Evolutionary conservation across 164 flowering plant species (phyloP).

Genomic region (Vitis riparia): DNA sequence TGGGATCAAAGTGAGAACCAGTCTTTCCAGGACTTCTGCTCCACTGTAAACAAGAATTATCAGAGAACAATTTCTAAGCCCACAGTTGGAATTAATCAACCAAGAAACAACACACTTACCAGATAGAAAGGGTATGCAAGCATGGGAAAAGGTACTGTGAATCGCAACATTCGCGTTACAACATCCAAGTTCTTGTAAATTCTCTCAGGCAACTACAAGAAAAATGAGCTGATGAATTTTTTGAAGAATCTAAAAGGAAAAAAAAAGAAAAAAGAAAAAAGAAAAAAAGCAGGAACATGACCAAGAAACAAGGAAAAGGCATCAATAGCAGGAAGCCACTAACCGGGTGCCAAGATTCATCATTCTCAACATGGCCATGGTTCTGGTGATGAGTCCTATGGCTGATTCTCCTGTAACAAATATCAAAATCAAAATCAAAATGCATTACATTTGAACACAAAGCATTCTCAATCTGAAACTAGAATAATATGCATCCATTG

Average conservation of each 20-base stretch:
- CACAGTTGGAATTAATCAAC: not conserved
- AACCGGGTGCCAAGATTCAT: conserved; percentile 91
- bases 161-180: conserved; percentile 37
- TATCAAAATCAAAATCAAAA: no score
- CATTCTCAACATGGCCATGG: conserved; percentile 87
- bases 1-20: conserved; percentile 88
- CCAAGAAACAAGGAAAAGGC: no score
- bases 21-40: conserved; percentile 84
- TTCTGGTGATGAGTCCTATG: conserved; percentile 87
- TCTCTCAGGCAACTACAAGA: conserved; percentile 60
- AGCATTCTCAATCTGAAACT: no score
- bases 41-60: conserved; percentile 47
- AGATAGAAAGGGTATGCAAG: conserved; percentile 74
- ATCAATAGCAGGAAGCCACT: conserved; percentile 10
- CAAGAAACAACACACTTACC: conserved; percentile 33
- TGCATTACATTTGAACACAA: not conserved
- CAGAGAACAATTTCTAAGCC: no score
- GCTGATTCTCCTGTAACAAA: conserved; percentile 70
- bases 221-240: not conserved
- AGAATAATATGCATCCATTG: not conserved
- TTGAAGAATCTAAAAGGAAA: not conserved
- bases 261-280: not conserved
- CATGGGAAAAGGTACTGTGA: conserved; percentile 64
- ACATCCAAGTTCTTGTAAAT: conserved; percentile 48
- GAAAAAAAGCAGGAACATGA: no score